Percentiles rank a stretch among this genome's conserved stretches.
Evolutionary conservation across 805 yeast genomes (phyloP).

Genomic region (Yamadazyma kitorensis): DNA sequence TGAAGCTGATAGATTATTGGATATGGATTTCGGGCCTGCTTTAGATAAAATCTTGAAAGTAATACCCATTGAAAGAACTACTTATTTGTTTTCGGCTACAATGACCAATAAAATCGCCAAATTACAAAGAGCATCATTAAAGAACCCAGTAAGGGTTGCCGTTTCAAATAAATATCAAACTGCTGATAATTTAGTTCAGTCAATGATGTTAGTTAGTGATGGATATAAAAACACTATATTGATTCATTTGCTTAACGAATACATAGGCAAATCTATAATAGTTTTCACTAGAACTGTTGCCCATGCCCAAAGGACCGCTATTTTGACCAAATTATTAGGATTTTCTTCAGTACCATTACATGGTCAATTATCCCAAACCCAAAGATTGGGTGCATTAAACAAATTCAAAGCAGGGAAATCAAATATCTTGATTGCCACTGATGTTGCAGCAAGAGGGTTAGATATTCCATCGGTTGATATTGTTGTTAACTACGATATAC

Average conservation of each 20-base stretch:
- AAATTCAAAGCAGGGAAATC: slow-evolving; percentile 72
- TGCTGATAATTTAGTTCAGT: slow-evolving; percentile 89
- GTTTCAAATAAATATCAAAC: slow-evolving; percentile 88
- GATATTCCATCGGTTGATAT: slow-evolving; percentile 80
- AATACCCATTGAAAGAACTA: slow-evolving; percentile 81
- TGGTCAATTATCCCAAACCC: slow-evolving; percentile 86
- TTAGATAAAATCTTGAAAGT: slow-evolving; percentile 79
- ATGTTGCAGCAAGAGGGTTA: slow-evolving; percentile 86
- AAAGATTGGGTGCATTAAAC: slow-evolving; percentile 78
- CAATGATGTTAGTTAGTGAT: slow-evolving; percentile 86
- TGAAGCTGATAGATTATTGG: slow-evolving; percentile 94
- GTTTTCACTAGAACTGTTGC: slow-evolving; percentile 94
- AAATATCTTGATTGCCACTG: slow-evolving; percentile 74
- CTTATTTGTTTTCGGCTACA: slow-evolving; percentile 92
- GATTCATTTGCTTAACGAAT: slow-evolving; percentile 78
- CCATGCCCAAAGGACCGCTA: slow-evolving; percentile 87
- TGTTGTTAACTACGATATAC: slow-evolving; percentile 76
- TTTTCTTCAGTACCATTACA: slow-evolving; percentile 90
- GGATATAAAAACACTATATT: slow-evolving; percentile 88
- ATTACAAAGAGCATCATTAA: slow-evolving; percentile 86
- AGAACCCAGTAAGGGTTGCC: slow-evolving; percentile 86
- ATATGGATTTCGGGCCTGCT: slow-evolving; percentile 96
- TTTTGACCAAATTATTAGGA: slow-evolving; percentile 75
- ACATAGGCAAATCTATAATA: slow-evolving; percentile 79
- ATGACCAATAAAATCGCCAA: slow-evolving; percentile 95